Evolutionary conservation across 441 rosid species (phyloP).

Genomic region (Capsella rubella): DNA sequence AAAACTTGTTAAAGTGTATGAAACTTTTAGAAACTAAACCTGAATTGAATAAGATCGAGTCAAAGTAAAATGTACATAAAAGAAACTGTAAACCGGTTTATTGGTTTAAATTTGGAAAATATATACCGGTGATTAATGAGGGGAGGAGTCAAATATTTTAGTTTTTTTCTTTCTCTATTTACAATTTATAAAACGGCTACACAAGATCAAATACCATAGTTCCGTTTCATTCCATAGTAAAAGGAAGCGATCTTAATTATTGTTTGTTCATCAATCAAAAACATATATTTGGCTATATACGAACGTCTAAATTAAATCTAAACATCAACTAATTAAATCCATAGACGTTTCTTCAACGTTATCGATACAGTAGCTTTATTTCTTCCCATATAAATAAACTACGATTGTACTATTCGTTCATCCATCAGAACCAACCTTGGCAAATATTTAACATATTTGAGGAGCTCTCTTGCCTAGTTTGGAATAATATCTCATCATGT

Average conservation of each 20-base stretch:
- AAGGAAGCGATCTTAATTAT: background rate
- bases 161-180: no score
- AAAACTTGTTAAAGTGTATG: no score
- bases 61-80: no score
- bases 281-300: background rate
- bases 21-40: no score
- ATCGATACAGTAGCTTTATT: background rate
- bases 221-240: no score
- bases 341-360: background rate
- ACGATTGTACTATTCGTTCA: background rate
- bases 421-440: background rate
- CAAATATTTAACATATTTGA: background rate
- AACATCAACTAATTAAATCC: background rate
- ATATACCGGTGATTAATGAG: no score
- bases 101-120: no score
- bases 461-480: background rate
- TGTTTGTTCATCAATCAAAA: constrained; percentile 4
- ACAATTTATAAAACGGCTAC: no score
- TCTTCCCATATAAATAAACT: background rate
- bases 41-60: no score
- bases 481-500: constrained; percentile 5
- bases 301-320: background rate
- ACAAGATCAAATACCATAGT: no score
- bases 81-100: no score
- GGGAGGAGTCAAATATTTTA: no score